A percentile compares a stretch with the other conserved stretches of the same genome.
phyloP scores from a whole-genome alignment of 805 yeast genomes.

The Candida nemodendra region DNA sequence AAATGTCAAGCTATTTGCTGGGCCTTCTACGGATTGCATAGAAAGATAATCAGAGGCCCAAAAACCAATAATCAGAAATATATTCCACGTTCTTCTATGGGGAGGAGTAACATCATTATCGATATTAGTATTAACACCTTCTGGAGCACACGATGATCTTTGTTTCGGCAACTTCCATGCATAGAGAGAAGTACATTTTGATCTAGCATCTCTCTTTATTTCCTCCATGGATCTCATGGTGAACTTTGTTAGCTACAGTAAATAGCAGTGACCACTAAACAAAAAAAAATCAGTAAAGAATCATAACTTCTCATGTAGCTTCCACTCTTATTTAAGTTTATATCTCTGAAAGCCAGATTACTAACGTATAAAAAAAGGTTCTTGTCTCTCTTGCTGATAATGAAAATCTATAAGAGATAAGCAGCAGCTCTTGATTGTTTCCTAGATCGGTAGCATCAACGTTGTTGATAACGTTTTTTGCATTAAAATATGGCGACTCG shows the following conservation, averaged over 20 bases:
- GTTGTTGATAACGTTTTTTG: too few species aligned
- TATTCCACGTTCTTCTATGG: constrained; percentile 24
- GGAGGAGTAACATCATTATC: constrained; percentile 25
- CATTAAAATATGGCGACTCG: too few species aligned
- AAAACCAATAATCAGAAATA: constrained; percentile 22
- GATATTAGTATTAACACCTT: constrained; percentile 16
- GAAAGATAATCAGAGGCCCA: constrained; percentile 29
- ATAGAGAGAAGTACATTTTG: constrained; percentile 6
- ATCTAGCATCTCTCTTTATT: constrained; percentile 6
- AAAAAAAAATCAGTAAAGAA: neutral
- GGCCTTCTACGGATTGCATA: constrained; percentile 24
- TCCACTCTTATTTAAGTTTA: too few species aligned
- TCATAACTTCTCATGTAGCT: neutral
- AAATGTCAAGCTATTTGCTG: constrained; percentile 14
- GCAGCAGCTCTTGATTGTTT: too few species aligned
- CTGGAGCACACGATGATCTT: constrained; percentile 20
- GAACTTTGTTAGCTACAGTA: too few species aligned
- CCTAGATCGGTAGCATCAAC: too few species aligned
- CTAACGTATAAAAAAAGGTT: too few species aligned
- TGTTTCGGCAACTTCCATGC: constrained; percentile 18
- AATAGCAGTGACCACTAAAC: too few species aligned
- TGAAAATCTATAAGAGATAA: too few species aligned
- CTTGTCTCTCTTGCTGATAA: too few species aligned
- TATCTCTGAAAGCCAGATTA: too few species aligned
- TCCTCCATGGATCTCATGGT: constrained; percentile 7